Percentiles rank a stretch among this genome's conserved stretches.
phyloP scores from a whole-genome alignment of 2,329 filamentous ascomycete genomes.

The Allantophomopsis lycopodina region DNA sequence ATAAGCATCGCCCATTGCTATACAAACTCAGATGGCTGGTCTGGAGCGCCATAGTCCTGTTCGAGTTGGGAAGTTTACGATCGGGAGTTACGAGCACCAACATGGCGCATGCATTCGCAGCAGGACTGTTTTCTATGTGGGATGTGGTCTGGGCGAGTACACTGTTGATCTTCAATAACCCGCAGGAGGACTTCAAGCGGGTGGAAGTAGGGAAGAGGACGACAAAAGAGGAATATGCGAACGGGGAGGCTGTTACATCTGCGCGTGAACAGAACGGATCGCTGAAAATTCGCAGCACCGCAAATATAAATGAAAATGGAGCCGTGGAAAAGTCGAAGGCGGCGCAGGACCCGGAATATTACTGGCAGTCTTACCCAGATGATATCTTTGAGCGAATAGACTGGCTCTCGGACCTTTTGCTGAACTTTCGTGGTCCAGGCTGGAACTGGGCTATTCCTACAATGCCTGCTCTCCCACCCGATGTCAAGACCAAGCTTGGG shows the following conservation, averaged over 20 bases:
- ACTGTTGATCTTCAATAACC: constrained; percentile 36
- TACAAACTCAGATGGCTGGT: constrained; percentile 36
- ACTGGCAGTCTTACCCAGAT: constrained; percentile 46
- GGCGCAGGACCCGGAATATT: constrained; percentile 30
- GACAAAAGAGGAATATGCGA: not conserved
- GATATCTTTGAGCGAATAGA: constrained; percentile 33
- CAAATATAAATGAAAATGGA: not conserved
- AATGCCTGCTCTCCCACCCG: constrained; percentile 31
- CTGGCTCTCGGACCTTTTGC: constrained; percentile 42
- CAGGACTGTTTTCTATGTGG: constrained; percentile 36
- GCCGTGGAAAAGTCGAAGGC: not conserved
- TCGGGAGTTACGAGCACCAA: constrained; percentile 32
- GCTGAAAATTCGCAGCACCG: too few species aligned
- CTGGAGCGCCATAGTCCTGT: constrained; percentile 25
- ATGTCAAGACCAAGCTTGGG: constrained; percentile 22
- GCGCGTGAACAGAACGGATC: not conserved
- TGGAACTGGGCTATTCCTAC: constrained; percentile 42
- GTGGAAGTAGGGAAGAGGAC: constrained; percentile 14
- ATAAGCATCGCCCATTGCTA: constrained; percentile 33
- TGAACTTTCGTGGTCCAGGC: constrained; percentile 39
- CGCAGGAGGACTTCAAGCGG: constrained; percentile 42
- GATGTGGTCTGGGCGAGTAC: constrained; percentile 32
- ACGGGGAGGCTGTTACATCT: not conserved
- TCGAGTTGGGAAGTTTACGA: constrained; percentile 28
- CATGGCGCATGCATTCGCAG: constrained; percentile 32